phyloP scores from a whole-genome alignment of 2,329 filamentous ascomycete species.

The Capronia americana region DNA sequence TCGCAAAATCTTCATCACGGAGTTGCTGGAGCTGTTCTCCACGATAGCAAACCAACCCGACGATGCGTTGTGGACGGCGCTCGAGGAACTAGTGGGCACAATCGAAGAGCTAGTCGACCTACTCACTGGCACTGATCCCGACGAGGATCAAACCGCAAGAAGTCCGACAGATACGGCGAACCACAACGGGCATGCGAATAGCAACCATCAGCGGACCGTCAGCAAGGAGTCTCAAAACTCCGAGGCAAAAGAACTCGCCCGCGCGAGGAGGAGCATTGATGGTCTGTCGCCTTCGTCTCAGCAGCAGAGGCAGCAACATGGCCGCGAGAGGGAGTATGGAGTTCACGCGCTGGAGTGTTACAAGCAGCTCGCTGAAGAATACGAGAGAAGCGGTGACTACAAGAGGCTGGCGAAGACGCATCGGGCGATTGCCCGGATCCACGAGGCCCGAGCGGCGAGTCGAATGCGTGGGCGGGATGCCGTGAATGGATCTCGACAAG shows the following conservation, averaged over 20 bases:
- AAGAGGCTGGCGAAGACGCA: constrained; percentile 87
- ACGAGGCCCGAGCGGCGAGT: constrained; percentile 62
- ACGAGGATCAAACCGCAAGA: constrained; percentile 41
- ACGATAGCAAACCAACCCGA: constrained; percentile 69
- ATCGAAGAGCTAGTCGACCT: constrained; percentile 91
- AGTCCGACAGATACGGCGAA: not conserved
- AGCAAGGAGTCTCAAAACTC: constrained; percentile 32
- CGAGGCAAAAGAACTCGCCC: constrained; percentile 35
- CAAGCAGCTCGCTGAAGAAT: constrained; percentile 88
- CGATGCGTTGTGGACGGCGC: constrained; percentile 75
- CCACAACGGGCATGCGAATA: constrained; percentile 11
- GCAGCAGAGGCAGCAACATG: constrained; percentile 32
- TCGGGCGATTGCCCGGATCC: constrained; percentile 87
- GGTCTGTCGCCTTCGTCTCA: constrained; percentile 33
- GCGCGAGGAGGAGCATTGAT: constrained; percentile 37
- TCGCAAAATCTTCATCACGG: constrained; percentile 89
- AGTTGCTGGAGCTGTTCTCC: constrained; percentile 81
- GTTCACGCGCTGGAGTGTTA: constrained; percentile 71
- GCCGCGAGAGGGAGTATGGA: constrained; percentile 45
- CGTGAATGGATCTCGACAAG: constrained; percentile 25
- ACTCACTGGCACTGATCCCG: constrained; percentile 84
- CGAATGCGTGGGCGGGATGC: constrained; percentile 21
- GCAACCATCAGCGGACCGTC: constrained; percentile 5
- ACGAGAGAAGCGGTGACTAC: constrained; percentile 88
- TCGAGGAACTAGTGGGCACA: constrained; percentile 80